phyloP scores from a whole-genome alignment of 805 yeast species.

The Candida boidinii region DNA sequence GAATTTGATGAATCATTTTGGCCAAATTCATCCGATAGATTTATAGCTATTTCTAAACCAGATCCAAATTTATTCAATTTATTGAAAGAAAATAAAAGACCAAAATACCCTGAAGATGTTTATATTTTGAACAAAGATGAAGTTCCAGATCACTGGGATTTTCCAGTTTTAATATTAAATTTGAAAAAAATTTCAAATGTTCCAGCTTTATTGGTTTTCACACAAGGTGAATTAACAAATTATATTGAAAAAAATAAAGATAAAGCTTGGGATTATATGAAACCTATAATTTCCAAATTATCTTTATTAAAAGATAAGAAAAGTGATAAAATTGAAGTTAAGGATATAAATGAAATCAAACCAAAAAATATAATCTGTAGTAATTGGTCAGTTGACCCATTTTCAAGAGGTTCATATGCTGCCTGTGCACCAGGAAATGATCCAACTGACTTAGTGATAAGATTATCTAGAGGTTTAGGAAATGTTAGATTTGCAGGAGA shows the following conservation, averaged over 20 bases:
- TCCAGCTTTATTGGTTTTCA: slow-evolving; percentile 55
- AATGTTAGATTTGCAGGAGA: slow-evolving; percentile 83
- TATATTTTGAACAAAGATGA: not conserved
- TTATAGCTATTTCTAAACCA: slow-evolving; percentile 34
- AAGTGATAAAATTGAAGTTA: slow-evolving; percentile 17
- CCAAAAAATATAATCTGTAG: slow-evolving; percentile 41
- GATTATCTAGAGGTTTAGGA: slow-evolving; percentile 51
- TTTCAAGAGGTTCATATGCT: slow-evolving; percentile 72
- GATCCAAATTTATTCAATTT: slow-evolving; percentile 11
- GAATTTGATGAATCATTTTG: slow-evolving; percentile 61
- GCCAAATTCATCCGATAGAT: slow-evolving; percentile 42
- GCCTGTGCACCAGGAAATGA: slow-evolving; percentile 65
- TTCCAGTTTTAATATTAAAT: slow-evolving; percentile 57
- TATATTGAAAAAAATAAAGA: slow-evolving; percentile 42
- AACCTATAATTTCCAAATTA: slow-evolving; percentile 36
- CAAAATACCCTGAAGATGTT: not conserved
- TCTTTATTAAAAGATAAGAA: too few species aligned
- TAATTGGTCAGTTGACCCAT: slow-evolving; percentile 77
- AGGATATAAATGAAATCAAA: slow-evolving; percentile 10
- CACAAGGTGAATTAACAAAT: slow-evolving; percentile 69
- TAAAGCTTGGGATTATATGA: slow-evolving; percentile 47
- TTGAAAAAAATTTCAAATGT: slow-evolving; percentile 36
- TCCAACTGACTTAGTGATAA: slow-evolving; percentile 52
- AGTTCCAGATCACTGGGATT: slow-evolving; percentile 40
- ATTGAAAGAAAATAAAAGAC: slow-evolving; percentile 4